Evolutionary conservation across 2,329 filamentous ascomycete species (phyloP), one percentile per base, ranked within the genome.

Genomic region (Nemania sp.): DNA sequence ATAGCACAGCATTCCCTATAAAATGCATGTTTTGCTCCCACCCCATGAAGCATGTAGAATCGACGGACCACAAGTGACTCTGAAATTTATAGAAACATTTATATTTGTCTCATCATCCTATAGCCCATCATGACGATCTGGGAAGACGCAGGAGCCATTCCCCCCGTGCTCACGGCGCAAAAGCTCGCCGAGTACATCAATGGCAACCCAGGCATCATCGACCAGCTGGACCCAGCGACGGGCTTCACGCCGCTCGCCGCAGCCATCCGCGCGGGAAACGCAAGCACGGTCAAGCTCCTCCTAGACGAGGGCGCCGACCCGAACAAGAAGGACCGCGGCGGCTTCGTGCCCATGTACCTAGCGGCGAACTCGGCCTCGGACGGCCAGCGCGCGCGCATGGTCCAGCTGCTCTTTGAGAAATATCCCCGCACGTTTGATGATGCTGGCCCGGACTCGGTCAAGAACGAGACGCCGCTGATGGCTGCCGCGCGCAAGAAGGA

Each of bases 331-430:
- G 57, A 48, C 14, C 33, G 49, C 3, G 54, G 55, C 34, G 51
- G 54, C 3, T 7, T 56, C 8, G 48, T 50, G 9, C 54, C 54
- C 0, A 49, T 57, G 43, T 60, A 54, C 28, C 6, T 57, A 2
- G 57, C 57, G 2, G 57, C 57, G 26, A 54, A 43, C 22, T 47
- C 57, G 6, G 37, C 28, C 6, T 37, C 40, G 8, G n/a, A 31
- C 8, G 37, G 31, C 30, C 42, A 48, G 31, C 45, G 54, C 20
- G 36, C 50, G 28, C 39, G 51, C 11, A 57, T 55, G 31, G 49
- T 60, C 15, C 57, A 57, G 31, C 51, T 60, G 6, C 51, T 60
- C 9, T 36, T 60, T 11, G 57, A 49, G 12, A 60, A 57, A 24
- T 49, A 57, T 15, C 53, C 53, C 22, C 31, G 24, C 22, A 52